Base-by-base conservation (phyloP, 208 protist species). In the Leishmania turanica region DNA sequence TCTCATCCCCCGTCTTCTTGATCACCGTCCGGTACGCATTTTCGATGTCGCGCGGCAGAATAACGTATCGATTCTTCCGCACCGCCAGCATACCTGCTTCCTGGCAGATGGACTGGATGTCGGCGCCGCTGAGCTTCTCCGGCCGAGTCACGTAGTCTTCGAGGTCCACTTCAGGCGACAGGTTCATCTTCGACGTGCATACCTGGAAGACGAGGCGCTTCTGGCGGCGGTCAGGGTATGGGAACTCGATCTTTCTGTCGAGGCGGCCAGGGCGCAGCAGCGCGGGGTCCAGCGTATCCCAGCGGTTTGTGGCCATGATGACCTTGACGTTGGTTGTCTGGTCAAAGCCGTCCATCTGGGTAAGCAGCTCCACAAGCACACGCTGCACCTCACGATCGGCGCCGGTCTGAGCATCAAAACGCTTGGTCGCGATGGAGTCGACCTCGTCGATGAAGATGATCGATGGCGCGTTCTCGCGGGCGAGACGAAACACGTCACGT, bases 371-470 rank as follows among this genome's bases (percentile, higher is more conserved):
- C 73, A 99, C 94, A 17, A 99, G 90, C 83, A 99, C 99, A 75
- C 99, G 98, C 93, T 99, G 99, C 77, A 99, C 99, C 92, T 99
- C 99, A 70, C 99, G 91, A 92, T 99, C 99, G 5, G 99, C 99
- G 69, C 99, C 99, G 21, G 98, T 99, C 87, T 99, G 99, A 9
- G 99, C 99, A 87, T 99, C 99, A 82, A 99, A 99, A 75, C 99
- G 98, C 92, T 99, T 99, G n/a, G 99, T 99, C 1, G 99, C 99
- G 88, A 99, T 99, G 56, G 99, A 99, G 87, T 99, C 99, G 42
- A 99, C 98, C 91, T 99, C 99, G 87, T 99, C 99, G 80, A 99
- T 99, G 85, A 99, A 99, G 81, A 99, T 99, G 89, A 99, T 99
- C 1, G 99, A 94, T 47, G 99, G 99, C 51, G 99, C 92, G 88